These are phyloP conservation scores for Ascoidea rubescens DNA, from an alignment of 805 yeast species.

Conservation along the genomic window DNA sequence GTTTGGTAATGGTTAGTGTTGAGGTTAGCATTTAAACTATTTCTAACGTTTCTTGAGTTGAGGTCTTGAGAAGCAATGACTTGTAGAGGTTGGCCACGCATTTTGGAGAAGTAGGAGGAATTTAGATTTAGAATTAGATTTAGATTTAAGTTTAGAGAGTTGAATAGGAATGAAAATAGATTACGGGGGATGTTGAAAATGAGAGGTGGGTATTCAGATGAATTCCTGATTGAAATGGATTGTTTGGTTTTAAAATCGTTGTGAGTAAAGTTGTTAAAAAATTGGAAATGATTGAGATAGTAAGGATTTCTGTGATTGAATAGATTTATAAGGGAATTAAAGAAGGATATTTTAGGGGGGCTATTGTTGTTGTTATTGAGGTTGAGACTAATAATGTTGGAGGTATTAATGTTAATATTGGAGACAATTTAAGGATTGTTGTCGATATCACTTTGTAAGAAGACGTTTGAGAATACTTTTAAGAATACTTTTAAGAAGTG, in stretches of 20 bases:
- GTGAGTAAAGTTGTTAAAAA: not conserved
- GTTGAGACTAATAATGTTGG: not conserved
- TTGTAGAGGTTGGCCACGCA: constrained; percentile 27
- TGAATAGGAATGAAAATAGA: too few relatives aligned
- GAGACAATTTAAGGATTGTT: too few relatives aligned
- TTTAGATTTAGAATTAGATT: not conserved
- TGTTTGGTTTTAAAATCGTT: too few relatives aligned
- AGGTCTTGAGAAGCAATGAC: constrained; percentile 20
- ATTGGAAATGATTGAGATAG: not conserved
- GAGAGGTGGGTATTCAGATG: too few relatives aligned
- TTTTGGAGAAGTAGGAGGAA: constrained; percentile 15
- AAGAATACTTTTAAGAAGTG: too few relatives aligned
- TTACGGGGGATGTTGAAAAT: too few relatives aligned
- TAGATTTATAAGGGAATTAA: not conserved
- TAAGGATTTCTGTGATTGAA: not conserved
- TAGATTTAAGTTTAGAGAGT: too few relatives aligned
- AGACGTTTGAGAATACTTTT: too few relatives aligned
- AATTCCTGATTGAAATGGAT: too few relatives aligned
- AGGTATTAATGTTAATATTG: not conserved
- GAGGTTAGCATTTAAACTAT: constrained; percentile 1
- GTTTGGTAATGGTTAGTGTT: not conserved
- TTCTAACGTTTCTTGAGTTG: constrained; percentile 14
- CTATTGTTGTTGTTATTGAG: not conserved
- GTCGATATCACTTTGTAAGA: not conserved
- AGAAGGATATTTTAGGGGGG: not conserved